These are phyloP conservation scores for Exophiala xenobiotica DNA, from an alignment of 2,329 filamentous ascomycete genomes.

Conservation along the genomic window DNA sequence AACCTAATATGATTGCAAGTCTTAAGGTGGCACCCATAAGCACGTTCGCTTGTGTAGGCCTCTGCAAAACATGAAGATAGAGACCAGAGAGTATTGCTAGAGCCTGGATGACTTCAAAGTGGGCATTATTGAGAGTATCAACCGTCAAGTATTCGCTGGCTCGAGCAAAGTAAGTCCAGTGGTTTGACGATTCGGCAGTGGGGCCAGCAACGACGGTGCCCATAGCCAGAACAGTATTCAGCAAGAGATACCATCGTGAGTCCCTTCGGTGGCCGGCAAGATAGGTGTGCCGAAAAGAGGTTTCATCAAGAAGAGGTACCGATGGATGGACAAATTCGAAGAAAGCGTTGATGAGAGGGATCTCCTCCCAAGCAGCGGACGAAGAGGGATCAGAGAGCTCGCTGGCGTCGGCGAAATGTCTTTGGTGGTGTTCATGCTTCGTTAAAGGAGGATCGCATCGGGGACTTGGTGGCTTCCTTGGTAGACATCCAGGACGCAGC, in stretches of 20 bases:
- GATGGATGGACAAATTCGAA: slow-evolving; percentile 72
- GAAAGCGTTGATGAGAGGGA: slow-evolving; percentile 71
- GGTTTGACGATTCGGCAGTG: slow-evolving; percentile 61
- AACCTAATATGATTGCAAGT: slow-evolving; percentile 69
- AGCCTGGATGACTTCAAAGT: slow-evolving; percentile 72
- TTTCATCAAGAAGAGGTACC: slow-evolving; percentile 71
- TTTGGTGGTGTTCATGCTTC: slow-evolving; percentile 39
- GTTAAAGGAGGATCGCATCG: slow-evolving; percentile 39
- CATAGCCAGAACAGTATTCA: slow-evolving; percentile 76
- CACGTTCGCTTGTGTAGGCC: slow-evolving; percentile 73
- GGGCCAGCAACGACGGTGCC: slow-evolving; percentile 66
- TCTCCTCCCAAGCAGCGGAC: slow-evolving; percentile 63
- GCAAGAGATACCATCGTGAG: slow-evolving; percentile 67
- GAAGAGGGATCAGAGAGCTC: slow-evolving; percentile 45
- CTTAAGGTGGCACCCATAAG: slow-evolving; percentile 69
- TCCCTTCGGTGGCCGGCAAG: slow-evolving; percentile 63
- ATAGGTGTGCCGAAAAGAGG: slow-evolving; percentile 65
- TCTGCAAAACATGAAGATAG: slow-evolving; percentile 75
- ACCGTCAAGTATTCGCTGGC: slow-evolving; percentile 66
- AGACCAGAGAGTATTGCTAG: slow-evolving; percentile 70
- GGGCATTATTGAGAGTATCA: slow-evolving; percentile 67
- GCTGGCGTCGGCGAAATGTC: slow-evolving; percentile 38
- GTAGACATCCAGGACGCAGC: slow-evolving; percentile 52
- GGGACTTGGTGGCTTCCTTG: slow-evolving; percentile 41
- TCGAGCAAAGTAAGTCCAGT: slow-evolving; percentile 65